Evolutionary conservation across 2,329 filamentous ascomycete genomes (phyloP), one percentile per base, ranked within the genome.

Genomic region (Colletotrichum sp.): DNA sequence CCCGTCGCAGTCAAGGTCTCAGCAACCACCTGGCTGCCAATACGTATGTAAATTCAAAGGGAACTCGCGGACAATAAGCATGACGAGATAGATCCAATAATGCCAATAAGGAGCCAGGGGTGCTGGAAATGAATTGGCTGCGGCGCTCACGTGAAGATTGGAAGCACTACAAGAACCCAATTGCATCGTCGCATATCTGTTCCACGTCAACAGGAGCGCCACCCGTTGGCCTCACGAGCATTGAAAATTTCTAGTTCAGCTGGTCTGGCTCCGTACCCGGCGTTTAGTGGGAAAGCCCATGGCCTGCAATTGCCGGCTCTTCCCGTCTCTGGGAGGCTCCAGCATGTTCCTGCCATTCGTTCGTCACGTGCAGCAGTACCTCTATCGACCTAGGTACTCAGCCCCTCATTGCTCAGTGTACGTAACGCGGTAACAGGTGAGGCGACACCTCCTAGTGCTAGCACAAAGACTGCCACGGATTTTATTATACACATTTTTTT

Each of bases 231-330:
- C 39, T 67, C 24, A n/a, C n/a, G 65, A 26, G 16, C 36, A n/a
- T 52, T 49, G 65, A 55, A 68, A 68, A 26, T n/a, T 68, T 55
- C 49, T 36, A 67, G 32, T 49, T 60, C 26, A 75, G 72, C 60
- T 66, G 49, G 28, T 36, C 69, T 63, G 39, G 72, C 67, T 74
- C 59, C 67, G 59, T 65, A 36, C 67, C 67, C 62, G 67, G 67
- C n/a, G 39, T 62, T 44, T 70, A 70, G 71, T n/a, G 18, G 26
- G 13, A n/a, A 30, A 32, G 28, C 36, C 34, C 60, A 62, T 60
- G 60, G 16, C 68, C 49, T 66, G 62, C 69, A 34, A 67, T 44
- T 39, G 72, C 69, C 68, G 62, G 69, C 36, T 36, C 36, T 66
- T 62, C 52, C 72, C 62, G 69, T 66, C 67, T 66, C 44, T 21